A percentile compares a stretch with the other conserved stretches of the same genome.
These are phyloP conservation scores for Alternaria angustiovoidea DNA, from an alignment of 2,329 filamentous ascomycete species.

Conservation along the genomic window DNA sequence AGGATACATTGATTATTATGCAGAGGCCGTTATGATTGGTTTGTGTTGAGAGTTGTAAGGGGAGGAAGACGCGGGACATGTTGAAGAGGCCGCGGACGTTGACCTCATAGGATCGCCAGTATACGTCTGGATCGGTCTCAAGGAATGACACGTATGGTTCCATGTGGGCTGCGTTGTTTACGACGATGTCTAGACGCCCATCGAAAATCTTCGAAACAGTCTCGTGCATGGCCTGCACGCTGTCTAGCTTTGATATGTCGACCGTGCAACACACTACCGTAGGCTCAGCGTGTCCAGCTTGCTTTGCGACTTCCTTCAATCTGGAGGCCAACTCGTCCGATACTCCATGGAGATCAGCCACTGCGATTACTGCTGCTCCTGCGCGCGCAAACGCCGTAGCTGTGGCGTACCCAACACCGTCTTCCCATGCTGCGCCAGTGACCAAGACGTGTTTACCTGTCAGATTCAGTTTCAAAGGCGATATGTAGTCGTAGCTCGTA, in stretches of 20 bases:
- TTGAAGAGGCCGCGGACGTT: slow-evolving; percentile 59
- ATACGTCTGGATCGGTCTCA: slow-evolving; percentile 49
- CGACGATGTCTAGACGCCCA: slow-evolving; percentile 52
- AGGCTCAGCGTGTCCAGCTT: slow-evolving; percentile 15
- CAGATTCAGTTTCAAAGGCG: slow-evolving; percentile 14
- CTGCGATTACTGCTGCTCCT: slow-evolving; percentile 14
- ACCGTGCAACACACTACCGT: slow-evolving; percentile 9
- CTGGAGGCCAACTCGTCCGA: slow-evolving; percentile 12
- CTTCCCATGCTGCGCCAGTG: slow-evolving; percentile 18
- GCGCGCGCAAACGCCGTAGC: slow-evolving; percentile 19
- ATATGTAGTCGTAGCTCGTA: slow-evolving; percentile 22
- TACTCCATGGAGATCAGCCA: slow-evolving; percentile 10
- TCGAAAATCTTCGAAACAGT: not conserved
- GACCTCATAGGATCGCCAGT: slow-evolving; percentile 56
- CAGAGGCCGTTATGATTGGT: slow-evolving; percentile 27
- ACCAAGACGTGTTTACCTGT: slow-evolving; percentile 15
- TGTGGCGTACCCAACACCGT: slow-evolving; percentile 20
- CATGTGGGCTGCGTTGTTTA: slow-evolving; percentile 57
- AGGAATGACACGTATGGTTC: slow-evolving; percentile 38
- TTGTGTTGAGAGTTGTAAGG: slow-evolving; percentile 40
- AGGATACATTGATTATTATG: slow-evolving; percentile 57
- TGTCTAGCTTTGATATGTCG: slow-evolving; percentile 12
- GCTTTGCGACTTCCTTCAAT: slow-evolving; percentile 8
- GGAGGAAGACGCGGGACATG: slow-evolving; percentile 55
- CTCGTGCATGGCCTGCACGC: not conserved